Conservation (phyloP, 805 yeast species). For the Cephaloascus fragrans region DNA sequence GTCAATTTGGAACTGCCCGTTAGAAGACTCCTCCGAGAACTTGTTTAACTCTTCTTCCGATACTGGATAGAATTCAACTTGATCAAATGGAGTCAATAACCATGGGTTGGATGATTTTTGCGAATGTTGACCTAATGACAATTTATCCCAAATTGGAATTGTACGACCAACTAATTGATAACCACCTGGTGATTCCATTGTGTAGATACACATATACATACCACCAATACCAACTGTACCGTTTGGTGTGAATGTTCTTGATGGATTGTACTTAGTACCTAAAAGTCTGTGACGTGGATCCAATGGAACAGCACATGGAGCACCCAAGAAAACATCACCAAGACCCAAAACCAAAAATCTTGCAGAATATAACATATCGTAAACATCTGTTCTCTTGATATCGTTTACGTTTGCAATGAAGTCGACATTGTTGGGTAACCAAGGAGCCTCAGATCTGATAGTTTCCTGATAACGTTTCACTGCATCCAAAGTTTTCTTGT, state of each 20-base stretch:
- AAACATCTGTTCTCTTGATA: conserved; percentile 62
- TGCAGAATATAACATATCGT: conserved; percentile 81
- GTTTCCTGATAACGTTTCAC: conserved; percentile 90
- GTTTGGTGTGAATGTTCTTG: conserved; percentile 91
- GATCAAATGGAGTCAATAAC: conserved; percentile 88
- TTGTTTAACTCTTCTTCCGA: conserved; percentile 72
- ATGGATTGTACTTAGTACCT: conserved; percentile 93
- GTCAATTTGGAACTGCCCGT: conserved; percentile 72
- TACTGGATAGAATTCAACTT: conserved; percentile 90
- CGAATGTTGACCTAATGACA: conserved; percentile 60
- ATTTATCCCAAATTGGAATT: conserved; percentile 95
- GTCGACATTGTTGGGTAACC: conserved; percentile 97
- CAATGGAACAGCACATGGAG: conserved; percentile 97
- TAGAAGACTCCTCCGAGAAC: conserved; percentile 61
- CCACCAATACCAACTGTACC: conserved; percentile 99
- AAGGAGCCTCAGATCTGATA: conserved; percentile 86
- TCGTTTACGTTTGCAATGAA: conserved; percentile 87
- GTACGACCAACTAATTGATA: conserved; percentile 95
- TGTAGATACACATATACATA: conserved; percentile 96
- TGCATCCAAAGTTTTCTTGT: conserved; percentile 77
- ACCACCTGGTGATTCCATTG: conserved; percentile 98
- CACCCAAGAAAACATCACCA: conserved; percentile 96
- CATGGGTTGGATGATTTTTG: conserved; percentile 58
- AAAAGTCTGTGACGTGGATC: conserved; percentile 92
- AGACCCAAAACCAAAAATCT: conserved; percentile 87